Evolutionary conservation across 495 filamentous ascomycete genomes (phyloP).

Genomic region (Lichina pygmaea): DNA sequence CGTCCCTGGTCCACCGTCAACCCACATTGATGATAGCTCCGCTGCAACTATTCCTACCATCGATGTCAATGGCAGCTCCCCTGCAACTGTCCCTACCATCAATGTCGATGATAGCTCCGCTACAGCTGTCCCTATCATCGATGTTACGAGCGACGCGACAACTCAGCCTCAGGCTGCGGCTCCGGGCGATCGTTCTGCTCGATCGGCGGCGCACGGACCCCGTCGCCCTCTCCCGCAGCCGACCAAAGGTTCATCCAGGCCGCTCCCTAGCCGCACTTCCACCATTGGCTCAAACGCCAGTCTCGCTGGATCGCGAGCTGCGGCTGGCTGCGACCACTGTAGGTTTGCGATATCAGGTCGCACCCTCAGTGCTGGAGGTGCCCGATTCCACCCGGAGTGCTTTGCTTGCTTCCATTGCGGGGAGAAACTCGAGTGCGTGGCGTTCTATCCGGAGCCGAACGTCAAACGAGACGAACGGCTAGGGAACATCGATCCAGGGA

Average conservation of each 20-base stretch:
- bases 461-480: conserved; percentile 38
- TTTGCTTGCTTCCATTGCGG: conserved; percentile 77
- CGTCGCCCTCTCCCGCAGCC: conserved; percentile 13
- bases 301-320: conserved; percentile 27
- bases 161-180: conserved; percentile 10
- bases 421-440: conserved; percentile 73
- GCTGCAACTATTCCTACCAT: conserved; percentile 4
- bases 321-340: conserved; percentile 65
- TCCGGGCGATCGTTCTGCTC: conserved; percentile 17
- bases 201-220: conserved; percentile 1
- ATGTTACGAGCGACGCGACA: conserved; percentile 20
- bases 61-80: conserved; percentile 1
- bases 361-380: conserved; percentile 53
- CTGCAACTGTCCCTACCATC: conserved; percentile 3
- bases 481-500: conserved; percentile 18
- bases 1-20: too few species aligned
- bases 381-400: conserved; percentile 79
- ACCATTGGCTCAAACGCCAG: conserved; percentile 10
- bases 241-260: conserved; percentile 10
- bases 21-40: neutral
- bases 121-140: conserved; percentile 27
- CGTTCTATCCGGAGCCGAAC: conserved; percentile 81
- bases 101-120: conserved; percentile 7
- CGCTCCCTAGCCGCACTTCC: conserved; percentile 13
- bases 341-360: conserved; percentile 63